Base-by-base conservation (phyloP, 306 rosid species). In the Sphenostylis stenocarpa region DNA sequence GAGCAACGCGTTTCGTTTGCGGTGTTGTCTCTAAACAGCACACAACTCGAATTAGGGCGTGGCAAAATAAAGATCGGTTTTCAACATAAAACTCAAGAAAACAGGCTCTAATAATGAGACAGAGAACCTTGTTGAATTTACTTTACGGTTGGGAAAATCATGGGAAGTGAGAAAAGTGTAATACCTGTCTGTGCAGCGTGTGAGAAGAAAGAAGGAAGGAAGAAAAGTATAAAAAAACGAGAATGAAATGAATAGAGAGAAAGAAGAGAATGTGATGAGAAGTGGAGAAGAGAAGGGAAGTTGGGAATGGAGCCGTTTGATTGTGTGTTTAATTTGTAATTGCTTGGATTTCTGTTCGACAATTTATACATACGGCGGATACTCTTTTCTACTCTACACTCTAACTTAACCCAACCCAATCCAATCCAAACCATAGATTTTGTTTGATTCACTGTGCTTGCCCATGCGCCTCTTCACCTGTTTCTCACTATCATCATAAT, bases 1-100 rank as follows among this genome's bases (percentile, higher is more conserved):
- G 62, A 29, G 8, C 49, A 49, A 8, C 58, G 34, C 36, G 48
- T 51, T 70, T 72, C 15, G 7, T 8, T 56, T 23, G 19, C 7
- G 39, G n/a, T 39, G 0, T 58, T 44, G 45, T 28, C 31, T 43
- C 57, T 0, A 44, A 43, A 26, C 9, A 28, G 4, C 4, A 38
- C 48, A 31, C 12, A 26, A 72, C 9, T 3, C 9, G 44, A 34
- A 41, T 21, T 34, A 38, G 73, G 67, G 74, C 45, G 16, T 52
- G 52, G 67, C n/a, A 66, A 67, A 66, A 38, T 20, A 45, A 67
- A 36, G 66, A 65, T 76, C 56, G 6, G 38, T 64, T 34, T 34
- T 9, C 4, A 65, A 38, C 0, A 20, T 63, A 28, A 24, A 53
- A 48, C 16, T 60, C 48, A 75, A 33, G 7, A 31, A 31, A 21